Evolutionary conservation across 2,329 filamentous ascomycete genomes (phyloP).

Genomic region (Aciculosporium take): DNA sequence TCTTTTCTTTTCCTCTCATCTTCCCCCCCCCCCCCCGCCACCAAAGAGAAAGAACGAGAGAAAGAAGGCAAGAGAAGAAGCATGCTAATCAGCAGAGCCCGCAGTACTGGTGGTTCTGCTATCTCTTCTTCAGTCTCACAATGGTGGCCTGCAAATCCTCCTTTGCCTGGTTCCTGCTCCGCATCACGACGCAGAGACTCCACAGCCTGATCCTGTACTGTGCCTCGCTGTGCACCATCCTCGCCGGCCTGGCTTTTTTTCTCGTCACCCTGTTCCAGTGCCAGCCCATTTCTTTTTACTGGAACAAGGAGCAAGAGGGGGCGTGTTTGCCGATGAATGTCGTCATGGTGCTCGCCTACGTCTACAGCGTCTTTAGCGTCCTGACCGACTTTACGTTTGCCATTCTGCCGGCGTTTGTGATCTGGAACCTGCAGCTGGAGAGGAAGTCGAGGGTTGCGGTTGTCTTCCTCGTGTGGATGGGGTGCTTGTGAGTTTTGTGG

Average conservation of each 20-base stretch:
- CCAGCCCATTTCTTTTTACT: constrained; percentile 25
- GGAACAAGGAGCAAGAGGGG: constrained; percentile 21
- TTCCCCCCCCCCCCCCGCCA: no score
- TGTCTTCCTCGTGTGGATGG: constrained; percentile 39
- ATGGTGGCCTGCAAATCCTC: constrained; percentile 27
- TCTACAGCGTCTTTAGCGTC: constrained; percentile 35
- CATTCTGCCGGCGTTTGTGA: constrained; percentile 37
- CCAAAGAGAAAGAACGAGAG: no score
- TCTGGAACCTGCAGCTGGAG: constrained; percentile 42
- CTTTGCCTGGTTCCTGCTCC: constrained; percentile 28
- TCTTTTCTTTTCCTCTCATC: neutral
- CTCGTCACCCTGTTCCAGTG: constrained; percentile 28
- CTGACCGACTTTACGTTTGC: constrained; percentile 37
- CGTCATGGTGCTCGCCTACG: constrained; percentile 36
- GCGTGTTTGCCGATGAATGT: constrained; percentile 25
- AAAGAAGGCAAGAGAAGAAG: no score
- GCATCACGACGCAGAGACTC: constrained; percentile 20
- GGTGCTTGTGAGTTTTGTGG: constrained; percentile 27
- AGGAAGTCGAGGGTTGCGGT: constrained; percentile 32
- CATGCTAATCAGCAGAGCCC: no score
- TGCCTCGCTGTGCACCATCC: constrained; percentile 20
- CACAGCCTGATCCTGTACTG: constrained; percentile 23
- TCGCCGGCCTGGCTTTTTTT: constrained; percentile 26
- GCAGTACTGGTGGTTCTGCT: constrained; percentile 26
- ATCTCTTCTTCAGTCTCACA: constrained; percentile 21